Conservation (phyloP, 257 asterid species). For the Eucommia ulmoides region DNA sequence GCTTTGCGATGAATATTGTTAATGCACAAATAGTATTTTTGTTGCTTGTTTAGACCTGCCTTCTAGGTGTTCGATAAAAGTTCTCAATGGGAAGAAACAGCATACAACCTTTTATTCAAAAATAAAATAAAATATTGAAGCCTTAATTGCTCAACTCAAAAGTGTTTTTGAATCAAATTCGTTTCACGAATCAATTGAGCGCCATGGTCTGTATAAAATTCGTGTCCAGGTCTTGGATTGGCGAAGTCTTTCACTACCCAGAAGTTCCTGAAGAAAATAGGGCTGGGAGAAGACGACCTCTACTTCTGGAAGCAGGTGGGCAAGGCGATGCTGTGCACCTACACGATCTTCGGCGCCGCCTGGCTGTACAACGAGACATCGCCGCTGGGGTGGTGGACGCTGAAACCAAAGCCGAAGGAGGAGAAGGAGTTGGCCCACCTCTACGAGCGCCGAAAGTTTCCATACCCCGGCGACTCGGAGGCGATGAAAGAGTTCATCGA, state of each 20-base stretch:
- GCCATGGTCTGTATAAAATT: neutral
- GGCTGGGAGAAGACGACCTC: conserved; percentile 79
- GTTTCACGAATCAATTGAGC: too few species aligned
- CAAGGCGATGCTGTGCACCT: conserved; percentile 61
- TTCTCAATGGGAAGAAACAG: too few species aligned
- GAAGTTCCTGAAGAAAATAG: conserved; percentile 48
- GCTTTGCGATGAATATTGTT: neutral
- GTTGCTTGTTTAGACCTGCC: neutral
- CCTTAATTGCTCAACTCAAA: too few species aligned
- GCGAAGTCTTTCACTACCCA: conserved; percentile 39
- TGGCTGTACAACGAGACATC: conserved; percentile 85
- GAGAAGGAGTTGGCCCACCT: conserved; percentile 76
- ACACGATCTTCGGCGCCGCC: conserved; percentile 53
- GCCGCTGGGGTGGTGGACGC: conserved; percentile 91
- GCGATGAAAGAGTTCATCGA: conserved; percentile 87
- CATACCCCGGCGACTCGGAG: conserved; percentile 78
- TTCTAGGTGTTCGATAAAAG: conserved; percentile 19
- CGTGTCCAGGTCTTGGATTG: conserved; percentile 19
- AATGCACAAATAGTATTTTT: too few species aligned
- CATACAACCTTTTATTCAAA: neutral
- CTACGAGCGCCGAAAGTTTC: conserved; percentile 67
- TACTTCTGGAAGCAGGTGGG: conserved; percentile 91
- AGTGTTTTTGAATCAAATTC: too few species aligned
- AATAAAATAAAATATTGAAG: too few species aligned
- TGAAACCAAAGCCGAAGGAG: conserved; percentile 79